Percentiles rank a stretch among this genome's conserved stretches.
Evolutionary conservation across 106 monocot species (phyloP).

Genomic region (Dactylorhiza incarnata): DNA sequence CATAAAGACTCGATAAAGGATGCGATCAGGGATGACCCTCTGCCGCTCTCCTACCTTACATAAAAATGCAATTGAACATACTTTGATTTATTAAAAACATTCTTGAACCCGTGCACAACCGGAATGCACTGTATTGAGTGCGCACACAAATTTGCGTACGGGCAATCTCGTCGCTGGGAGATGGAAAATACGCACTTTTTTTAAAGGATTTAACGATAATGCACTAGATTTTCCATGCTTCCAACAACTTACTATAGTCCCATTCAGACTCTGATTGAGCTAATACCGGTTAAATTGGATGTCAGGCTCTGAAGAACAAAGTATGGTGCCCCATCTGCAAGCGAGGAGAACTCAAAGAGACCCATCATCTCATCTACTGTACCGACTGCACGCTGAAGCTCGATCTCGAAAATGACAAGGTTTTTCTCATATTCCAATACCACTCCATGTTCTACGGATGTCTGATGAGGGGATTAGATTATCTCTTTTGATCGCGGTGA

Average conservation of each 20-base stretch:
- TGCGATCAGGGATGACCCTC: too few relatives aligned
- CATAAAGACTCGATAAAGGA: too few relatives aligned
- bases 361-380: slow-evolving; percentile 66
- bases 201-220: background rate
- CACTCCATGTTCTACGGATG: background rate
- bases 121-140: too few relatives aligned
- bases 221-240: background rate
- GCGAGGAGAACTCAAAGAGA: slow-evolving; percentile 59
- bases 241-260: background rate
- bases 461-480: slow-evolving; percentile 3
- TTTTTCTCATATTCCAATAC: slow-evolving; percentile 9
- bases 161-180: too few relatives aligned
- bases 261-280: background rate
- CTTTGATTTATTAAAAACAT: too few relatives aligned
- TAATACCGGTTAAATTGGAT: background rate
- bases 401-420: slow-evolving; percentile 77
- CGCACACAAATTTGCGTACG: too few relatives aligned
- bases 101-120: too few relatives aligned
- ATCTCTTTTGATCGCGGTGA: too few relatives aligned
- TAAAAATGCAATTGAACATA: too few relatives aligned
- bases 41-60: too few relatives aligned
- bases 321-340: slow-evolving; percentile 97
- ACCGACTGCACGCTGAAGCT: slow-evolving; percentile 55
- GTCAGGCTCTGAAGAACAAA: slow-evolving; percentile 18
- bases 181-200: too few relatives aligned